A percentile compares a stretch with the other conserved stretches of the same genome.
These are phyloP conservation scores for Pelargonium citronellum DNA, from an alignment of 441 rosid species.

Conservation along the genomic window DNA sequence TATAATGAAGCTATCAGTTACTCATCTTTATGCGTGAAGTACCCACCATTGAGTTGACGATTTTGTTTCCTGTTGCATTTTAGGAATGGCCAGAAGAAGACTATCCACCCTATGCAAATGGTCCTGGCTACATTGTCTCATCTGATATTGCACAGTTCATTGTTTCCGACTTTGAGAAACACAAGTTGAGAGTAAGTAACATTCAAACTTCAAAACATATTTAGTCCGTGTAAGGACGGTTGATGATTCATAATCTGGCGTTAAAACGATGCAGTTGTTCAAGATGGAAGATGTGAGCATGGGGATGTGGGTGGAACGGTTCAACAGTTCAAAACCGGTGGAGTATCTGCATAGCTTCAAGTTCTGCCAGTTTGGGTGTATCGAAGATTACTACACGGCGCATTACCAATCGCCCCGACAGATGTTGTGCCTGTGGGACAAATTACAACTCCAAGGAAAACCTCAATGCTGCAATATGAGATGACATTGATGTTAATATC, in stretches of 20 bases:
- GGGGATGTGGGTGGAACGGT: conserved; percentile 7
- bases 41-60: not conserved
- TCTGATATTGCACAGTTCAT: conserved; percentile 3
- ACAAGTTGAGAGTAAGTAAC: conserved; percentile 1
- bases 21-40: no score
- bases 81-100: conserved; percentile 7
- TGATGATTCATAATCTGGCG: not conserved
- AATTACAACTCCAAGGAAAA: not conserved
- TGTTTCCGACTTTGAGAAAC: conserved; percentile 3
- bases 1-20: no score
- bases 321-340: not conserved
- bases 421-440: conserved; percentile 4
- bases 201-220: not conserved
- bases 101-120: conserved; percentile 1
- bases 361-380: conserved; percentile 5
- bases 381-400: conserved; percentile 2
- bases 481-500: not conserved
- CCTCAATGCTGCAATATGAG: conserved; percentile 9
- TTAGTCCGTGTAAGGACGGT: no score
- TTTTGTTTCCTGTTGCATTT: not conserved
- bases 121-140: conserved; percentile 3
- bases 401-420: conserved; percentile 4
- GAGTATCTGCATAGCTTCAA: conserved; percentile 5
- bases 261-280: not conserved
- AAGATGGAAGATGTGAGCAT: conserved; percentile 8